Evolutionary conservation across 1,139 yeast genomes (phyloP).

Genomic region (Geotrichum fermentans): DNA sequence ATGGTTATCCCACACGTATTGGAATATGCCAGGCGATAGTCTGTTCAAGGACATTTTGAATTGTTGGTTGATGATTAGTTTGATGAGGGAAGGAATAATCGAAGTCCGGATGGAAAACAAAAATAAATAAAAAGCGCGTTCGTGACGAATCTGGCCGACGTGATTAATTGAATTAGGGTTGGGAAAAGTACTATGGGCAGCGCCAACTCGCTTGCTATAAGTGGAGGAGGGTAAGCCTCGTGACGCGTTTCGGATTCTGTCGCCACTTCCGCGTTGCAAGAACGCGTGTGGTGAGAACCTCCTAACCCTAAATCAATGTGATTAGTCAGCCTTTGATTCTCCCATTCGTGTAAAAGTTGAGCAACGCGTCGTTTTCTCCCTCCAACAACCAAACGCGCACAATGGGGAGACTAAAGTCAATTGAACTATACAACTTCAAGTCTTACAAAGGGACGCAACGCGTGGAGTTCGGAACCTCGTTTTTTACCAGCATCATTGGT

Average conservation of each 20-base stretch:
- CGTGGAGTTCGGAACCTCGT: conserved; percentile 77
- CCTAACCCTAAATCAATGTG: too few species aligned
- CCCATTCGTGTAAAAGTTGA: too few species aligned
- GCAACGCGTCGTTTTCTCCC: too few species aligned
- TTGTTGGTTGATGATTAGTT: conserved; percentile 2
- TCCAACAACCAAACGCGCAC: conserved; percentile 1
- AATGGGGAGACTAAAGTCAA: conserved; percentile 33
- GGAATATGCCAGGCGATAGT: conserved; percentile 14
- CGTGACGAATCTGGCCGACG: neutral
- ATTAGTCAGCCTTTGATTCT: too few species aligned
- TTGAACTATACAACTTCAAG: conserved; percentile 70
- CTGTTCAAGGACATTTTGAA: conserved; percentile 7
- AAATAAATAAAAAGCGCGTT: conserved; percentile 5
- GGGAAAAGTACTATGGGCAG: too few species aligned
- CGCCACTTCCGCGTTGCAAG: too few species aligned
- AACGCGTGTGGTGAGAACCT: too few species aligned
- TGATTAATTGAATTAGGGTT: neutral
- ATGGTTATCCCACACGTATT: conserved; percentile 2
- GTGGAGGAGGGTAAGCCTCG: too few species aligned
- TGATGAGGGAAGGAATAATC: neutral
- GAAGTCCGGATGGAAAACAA: neutral
- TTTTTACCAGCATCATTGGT: conserved; percentile 88
- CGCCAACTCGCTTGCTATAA: too few species aligned
- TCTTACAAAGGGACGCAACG: conserved; percentile 74
- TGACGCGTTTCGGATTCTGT: too few species aligned